A percentile compares a stretch with the other conserved stretches of the same genome.
These are phyloP conservation scores for Penicillium cataractarum DNA, from an alignment of 495 filamentous ascomycete genomes.

Conservation along the genomic window DNA sequence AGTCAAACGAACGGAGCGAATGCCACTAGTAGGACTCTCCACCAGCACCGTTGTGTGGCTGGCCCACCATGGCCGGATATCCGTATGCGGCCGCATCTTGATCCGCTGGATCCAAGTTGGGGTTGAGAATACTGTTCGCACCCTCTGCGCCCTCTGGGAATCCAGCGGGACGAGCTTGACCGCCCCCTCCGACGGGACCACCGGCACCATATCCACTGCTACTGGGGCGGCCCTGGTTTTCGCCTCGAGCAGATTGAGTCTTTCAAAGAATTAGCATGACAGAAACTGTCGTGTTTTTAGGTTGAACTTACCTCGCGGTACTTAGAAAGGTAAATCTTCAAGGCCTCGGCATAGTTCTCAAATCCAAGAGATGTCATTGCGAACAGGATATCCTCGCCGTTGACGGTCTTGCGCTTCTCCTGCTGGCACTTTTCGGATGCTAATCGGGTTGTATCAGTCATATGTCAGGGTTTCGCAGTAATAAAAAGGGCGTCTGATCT, in stretches of 20 bases:
- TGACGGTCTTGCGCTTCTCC: constrained; percentile 98
- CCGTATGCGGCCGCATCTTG: constrained; percentile 60
- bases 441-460: constrained; percentile 44
- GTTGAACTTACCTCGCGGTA: constrained; percentile 87
- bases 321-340: constrained; percentile 97
- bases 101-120: constrained; percentile 62
- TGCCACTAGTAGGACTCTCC: constrained; percentile 52
- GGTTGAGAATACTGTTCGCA: constrained; percentile 61
- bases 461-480: too few relatives aligned
- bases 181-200: constrained; percentile 53
- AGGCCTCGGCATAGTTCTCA: constrained; percentile 96
- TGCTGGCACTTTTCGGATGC: constrained; percentile 99
- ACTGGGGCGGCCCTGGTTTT: constrained; percentile 69
- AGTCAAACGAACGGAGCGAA: neutral
- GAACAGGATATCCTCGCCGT: constrained; percentile 97
- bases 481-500: constrained; percentile 7
- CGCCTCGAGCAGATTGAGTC: constrained; percentile 77
- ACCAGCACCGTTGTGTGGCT: constrained; percentile 70
- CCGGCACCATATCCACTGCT: constrained; percentile 69
- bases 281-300: neutral
- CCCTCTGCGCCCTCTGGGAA: constrained; percentile 63
- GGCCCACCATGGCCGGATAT: constrained; percentile 63
- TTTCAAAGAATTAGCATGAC: constrained; percentile 38
- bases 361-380: constrained; percentile 99
- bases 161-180: constrained; percentile 42